Conservation (phyloP, 2,329 filamentous ascomycete genomes). For the Aspergillus intermedius region DNA sequence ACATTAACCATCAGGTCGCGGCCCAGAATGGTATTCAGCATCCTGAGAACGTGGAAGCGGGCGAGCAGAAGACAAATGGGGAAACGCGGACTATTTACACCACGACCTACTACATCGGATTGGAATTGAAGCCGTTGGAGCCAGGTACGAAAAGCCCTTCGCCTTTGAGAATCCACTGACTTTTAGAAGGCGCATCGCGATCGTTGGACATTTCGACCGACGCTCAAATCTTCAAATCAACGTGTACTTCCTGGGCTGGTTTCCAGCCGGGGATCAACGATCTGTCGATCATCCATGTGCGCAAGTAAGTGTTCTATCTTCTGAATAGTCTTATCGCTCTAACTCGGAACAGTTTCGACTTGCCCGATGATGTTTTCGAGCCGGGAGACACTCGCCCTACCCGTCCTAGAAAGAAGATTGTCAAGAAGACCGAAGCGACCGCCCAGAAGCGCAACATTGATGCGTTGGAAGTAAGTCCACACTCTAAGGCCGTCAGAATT, state of each 20-base stretch:
- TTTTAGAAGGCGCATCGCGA: constrained; percentile 36
- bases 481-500: constrained; percentile 18
- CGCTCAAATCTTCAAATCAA: constrained; percentile 78
- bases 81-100: constrained; percentile 62
- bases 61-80: constrained; percentile 30
- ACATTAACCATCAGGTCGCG: constrained; percentile 45
- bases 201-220: constrained; percentile 59
- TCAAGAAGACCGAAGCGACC: constrained; percentile 29
- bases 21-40: constrained; percentile 41
- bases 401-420: constrained; percentile 50
- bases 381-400: constrained; percentile 66
- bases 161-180: constrained; percentile 24
- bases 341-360: constrained; percentile 58
- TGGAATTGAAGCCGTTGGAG: constrained; percentile 66
- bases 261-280: constrained; percentile 71
- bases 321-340: constrained; percentile 1
- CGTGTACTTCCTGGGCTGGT: constrained; percentile 68
- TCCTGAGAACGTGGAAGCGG: constrained; percentile 29
- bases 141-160: constrained; percentile 53
- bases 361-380: constrained; percentile 84
- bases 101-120: constrained; percentile 88
- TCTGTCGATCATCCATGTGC: constrained; percentile 73
- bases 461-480: constrained; percentile 38
- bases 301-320: constrained; percentile 61
- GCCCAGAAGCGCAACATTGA: constrained; percentile 35